phyloP scores from a whole-genome alignment of 352 stramenopile species.

The Globisporangium cederbergense region DNA sequence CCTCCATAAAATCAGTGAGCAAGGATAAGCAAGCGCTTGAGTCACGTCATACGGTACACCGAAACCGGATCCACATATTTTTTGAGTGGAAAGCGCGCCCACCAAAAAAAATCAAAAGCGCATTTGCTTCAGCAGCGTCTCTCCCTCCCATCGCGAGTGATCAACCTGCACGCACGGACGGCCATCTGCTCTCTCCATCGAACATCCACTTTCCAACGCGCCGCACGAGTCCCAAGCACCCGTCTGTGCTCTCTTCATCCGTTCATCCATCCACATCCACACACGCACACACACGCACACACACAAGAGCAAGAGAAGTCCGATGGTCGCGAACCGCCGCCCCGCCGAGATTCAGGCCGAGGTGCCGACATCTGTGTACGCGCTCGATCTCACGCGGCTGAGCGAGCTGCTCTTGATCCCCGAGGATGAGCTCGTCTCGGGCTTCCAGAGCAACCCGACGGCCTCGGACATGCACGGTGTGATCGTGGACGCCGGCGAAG shows the following conservation, averaged over 20 bases:
- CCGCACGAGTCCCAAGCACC: too few relatives aligned
- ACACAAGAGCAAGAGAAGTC: too few relatives aligned
- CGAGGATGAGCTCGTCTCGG: constrained; percentile 42
- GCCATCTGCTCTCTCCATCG: neutral
- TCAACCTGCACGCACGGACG: neutral
- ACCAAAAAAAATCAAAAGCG: neutral
- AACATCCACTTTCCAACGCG: neutral
- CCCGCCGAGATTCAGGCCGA: constrained; percentile 53
- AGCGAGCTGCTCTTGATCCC: constrained; percentile 48
- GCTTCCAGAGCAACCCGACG: constrained; percentile 54
- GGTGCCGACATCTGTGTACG: constrained; percentile 53
- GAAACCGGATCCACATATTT: neutral
- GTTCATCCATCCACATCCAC: too few relatives aligned
- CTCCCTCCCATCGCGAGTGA: neutral
- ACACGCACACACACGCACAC: too few relatives aligned
- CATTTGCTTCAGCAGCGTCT: too few relatives aligned
- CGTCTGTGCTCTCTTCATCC: too few relatives aligned
- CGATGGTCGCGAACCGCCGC: constrained; percentile 46
- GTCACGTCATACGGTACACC: neutral
- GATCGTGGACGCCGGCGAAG: constrained; percentile 69
- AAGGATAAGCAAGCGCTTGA: too few relatives aligned
- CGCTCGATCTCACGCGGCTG: constrained; percentile 47
- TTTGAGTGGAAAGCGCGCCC: neutral
- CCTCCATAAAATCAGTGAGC: too few relatives aligned
- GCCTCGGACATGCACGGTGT: constrained; percentile 74